phyloP scores from a whole-genome alignment of 805 yeast species.

The Starmerella apicola region DNA sequence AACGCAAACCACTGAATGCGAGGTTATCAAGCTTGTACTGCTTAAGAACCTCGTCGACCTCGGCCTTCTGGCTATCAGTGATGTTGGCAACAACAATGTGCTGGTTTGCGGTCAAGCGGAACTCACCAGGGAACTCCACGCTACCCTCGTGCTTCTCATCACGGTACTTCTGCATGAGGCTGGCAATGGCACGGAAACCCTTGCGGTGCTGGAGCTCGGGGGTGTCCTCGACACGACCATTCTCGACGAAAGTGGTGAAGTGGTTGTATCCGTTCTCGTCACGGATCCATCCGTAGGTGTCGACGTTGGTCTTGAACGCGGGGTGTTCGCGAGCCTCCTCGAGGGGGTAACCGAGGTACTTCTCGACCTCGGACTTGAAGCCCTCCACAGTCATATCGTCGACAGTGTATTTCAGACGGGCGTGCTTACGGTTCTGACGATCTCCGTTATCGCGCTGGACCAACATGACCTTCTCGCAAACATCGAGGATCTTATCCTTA shows the following conservation, averaged over 20 bases:
- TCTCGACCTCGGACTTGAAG: slow-evolving; percentile 71
- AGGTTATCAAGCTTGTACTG: slow-evolving; percentile 75
- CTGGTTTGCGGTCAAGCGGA: slow-evolving; percentile 92
- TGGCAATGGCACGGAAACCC: slow-evolving; percentile 71
- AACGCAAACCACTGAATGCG: slow-evolving; percentile 67
- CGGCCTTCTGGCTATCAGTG: slow-evolving; percentile 51
- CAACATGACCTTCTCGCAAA: slow-evolving; percentile 82
- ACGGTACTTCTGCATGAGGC: slow-evolving; percentile 40
- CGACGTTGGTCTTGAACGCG: slow-evolving; percentile 74
- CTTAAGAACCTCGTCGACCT: slow-evolving; percentile 50
- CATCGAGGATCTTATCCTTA: slow-evolving; percentile 55
- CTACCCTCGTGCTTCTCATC: slow-evolving; percentile 23
- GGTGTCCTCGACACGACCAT: slow-evolving; percentile 91
- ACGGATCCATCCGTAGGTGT: slow-evolving; percentile 85
- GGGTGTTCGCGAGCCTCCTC: slow-evolving; percentile 52
- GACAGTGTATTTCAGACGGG: slow-evolving; percentile 90
- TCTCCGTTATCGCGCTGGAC: slow-evolving; percentile 94
- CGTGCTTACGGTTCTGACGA: slow-evolving; percentile 92
- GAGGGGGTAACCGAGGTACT: slow-evolving; percentile 63
- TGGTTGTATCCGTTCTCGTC: slow-evolving; percentile 71
- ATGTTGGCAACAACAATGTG: slow-evolving; percentile 70
- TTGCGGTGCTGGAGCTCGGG: slow-evolving; percentile 80
- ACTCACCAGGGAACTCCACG: slow-evolving; percentile 49
- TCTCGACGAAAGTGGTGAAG: slow-evolving; percentile 87
- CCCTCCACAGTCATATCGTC: slow-evolving; percentile 87